These are phyloP conservation scores for Suillus variegatus DNA, from an alignment of 768 basidiomycete species.

Conservation along the genomic window DNA sequence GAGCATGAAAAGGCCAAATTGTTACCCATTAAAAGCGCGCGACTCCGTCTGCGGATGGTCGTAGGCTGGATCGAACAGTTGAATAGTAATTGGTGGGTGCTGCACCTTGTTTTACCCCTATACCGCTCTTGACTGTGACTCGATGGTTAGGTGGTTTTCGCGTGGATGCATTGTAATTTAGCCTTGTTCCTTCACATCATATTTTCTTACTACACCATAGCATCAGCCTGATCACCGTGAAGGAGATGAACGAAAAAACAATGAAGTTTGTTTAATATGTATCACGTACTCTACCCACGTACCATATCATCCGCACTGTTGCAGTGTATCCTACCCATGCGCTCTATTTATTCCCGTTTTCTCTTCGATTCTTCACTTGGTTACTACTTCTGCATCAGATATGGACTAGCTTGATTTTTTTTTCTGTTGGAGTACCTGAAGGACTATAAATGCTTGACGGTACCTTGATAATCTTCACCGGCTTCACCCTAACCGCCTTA, in stretches of 20 bases:
- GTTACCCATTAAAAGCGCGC: conserved; percentile 75
- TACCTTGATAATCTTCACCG: not conserved
- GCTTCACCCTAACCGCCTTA: not conserved
- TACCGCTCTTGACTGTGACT: conserved; percentile 21
- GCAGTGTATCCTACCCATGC: conserved; percentile 1
- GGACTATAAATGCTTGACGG: not conserved
- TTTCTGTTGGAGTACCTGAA: not conserved
- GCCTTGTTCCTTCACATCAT: not conserved
- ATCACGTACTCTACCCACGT: conserved; percentile 4
- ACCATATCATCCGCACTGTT: not conserved
- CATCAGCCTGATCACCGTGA: not conserved
- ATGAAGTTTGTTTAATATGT: not conserved
- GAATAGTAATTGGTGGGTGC: conserved; percentile 52
- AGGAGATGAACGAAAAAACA: not conserved
- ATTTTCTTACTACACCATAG: not conserved
- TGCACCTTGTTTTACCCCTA: conserved; percentile 11
- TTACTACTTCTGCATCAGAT: not conserved
- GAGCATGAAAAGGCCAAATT: conserved; percentile 88
- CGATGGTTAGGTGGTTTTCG: conserved; percentile 67
- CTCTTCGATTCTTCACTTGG: not conserved
- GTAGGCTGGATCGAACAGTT: conserved; percentile 94
- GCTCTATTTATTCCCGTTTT: not conserved
- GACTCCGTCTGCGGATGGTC: conserved; percentile 79
- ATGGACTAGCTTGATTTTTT: not conserved
- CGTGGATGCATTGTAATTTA: conserved; percentile 64